phyloP scores from a whole-genome alignment of 2,329 filamentous ascomycete species.

The Coniochaeta hoffmannii region DNA sequence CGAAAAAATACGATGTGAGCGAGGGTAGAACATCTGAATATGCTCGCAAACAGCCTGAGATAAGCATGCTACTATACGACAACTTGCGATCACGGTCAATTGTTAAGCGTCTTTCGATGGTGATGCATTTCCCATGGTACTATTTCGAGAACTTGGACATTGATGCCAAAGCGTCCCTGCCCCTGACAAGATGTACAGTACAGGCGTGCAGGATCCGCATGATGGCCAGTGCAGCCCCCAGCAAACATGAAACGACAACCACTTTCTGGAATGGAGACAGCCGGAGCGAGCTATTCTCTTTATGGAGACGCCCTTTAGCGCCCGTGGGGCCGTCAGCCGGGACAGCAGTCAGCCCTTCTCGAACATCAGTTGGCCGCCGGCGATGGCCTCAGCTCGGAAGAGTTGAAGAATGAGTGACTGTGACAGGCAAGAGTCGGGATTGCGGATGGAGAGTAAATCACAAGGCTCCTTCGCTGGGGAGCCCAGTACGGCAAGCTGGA shows the following conservation, averaged over 20 bases:
- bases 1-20: no score
- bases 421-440: no score
- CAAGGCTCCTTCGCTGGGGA: no score
- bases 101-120: no score
- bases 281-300: neutral
- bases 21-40: no score
- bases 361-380: neutral
- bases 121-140: no score
- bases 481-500: no score
- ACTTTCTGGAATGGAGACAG: neutral
- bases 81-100: no score
- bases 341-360: neutral
- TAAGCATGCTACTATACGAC: no score
- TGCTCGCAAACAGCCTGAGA: no score
- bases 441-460: no score
- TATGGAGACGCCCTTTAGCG: neutral
- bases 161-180: neutral
- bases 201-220: neutral
- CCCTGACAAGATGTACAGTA: neutral
- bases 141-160: neutral
- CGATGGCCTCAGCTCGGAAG: neutral
- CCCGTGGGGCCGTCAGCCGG: neutral
- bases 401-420: no score
- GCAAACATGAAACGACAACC: conserved; percentile 1
- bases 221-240: neutral